These are phyloP conservation scores for Thymus quinquecostatus DNA, from an alignment of 257 asterid species.

Conservation along the genomic window DNA sequence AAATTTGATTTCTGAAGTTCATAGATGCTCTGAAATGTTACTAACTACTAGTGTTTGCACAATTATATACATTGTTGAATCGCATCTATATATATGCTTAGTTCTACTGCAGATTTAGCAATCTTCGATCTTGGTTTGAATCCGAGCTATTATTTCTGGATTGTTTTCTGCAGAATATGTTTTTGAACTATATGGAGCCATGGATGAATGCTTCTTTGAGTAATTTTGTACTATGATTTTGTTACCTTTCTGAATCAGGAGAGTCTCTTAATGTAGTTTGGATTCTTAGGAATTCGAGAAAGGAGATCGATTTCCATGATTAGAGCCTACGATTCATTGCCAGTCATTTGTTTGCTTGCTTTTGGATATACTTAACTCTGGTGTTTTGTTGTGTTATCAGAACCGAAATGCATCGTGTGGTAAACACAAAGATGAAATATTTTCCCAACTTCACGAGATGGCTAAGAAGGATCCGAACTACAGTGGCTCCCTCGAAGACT, in stretches of 20 bases:
- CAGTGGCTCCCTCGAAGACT: constrained; percentile 48
- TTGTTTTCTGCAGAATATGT: too few relatives aligned
- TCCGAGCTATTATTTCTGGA: neutral
- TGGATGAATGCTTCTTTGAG: too few relatives aligned
- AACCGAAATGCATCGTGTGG: constrained; percentile 92
- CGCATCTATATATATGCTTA: too few relatives aligned
- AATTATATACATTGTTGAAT: neutral
- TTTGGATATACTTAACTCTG: constrained; percentile 28
- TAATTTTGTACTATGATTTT: too few relatives aligned
- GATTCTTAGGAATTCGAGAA: constrained; percentile 13
- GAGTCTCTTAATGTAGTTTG: neutral
- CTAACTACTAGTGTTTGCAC: too few relatives aligned
- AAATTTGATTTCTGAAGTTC: neutral
- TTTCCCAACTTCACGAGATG: constrained; percentile 74
- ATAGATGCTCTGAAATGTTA: neutral
- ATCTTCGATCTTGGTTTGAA: neutral
- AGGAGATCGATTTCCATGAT: neutral
- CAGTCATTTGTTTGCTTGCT: constrained; percentile 4
- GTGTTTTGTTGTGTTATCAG: constrained; percentile 46
- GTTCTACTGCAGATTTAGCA: neutral
- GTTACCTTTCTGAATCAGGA: too few relatives aligned
- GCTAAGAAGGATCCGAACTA: constrained; percentile 65
- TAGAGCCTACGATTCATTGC: neutral
- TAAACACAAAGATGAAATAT: constrained; percentile 76
- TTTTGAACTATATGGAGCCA: too few relatives aligned